Conservation (phyloP, 441 rosid genomes). For the Breynia disticha region DNA sequence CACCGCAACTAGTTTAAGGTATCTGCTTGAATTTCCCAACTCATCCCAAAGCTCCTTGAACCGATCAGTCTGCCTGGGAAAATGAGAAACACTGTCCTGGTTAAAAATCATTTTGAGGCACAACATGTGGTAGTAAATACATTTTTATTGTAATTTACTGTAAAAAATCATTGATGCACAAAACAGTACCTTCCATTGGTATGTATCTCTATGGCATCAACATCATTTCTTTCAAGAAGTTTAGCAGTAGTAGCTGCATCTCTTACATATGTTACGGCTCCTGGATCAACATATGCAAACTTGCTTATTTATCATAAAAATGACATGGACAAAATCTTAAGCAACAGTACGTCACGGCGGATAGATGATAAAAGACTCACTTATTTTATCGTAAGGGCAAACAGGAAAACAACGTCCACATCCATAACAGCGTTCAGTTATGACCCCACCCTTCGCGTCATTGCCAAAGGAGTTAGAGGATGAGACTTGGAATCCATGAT, state of each 20-base stretch:
- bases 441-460: slow-evolving; percentile 37
- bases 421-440: slow-evolving; percentile 53
- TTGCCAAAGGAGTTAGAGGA: neutral
- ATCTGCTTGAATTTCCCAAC: slow-evolving; percentile 26
- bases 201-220: slow-evolving; percentile 59
- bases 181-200: slow-evolving; percentile 42
- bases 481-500: neutral
- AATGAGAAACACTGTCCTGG: neutral
- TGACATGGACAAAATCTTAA: neutral
- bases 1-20: slow-evolving; percentile 47
- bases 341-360: neutral
- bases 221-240: slow-evolving; percentile 33
- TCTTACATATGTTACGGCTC: slow-evolving; percentile 35
- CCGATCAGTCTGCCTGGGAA: slow-evolving; percentile 28
- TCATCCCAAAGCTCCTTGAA: slow-evolving; percentile 45
- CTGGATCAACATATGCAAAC: slow-evolving; percentile 19
- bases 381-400: slow-evolving; percentile 55
- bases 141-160: too few species aligned
- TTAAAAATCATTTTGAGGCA: neutral
- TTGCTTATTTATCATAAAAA: slow-evolving; percentile 2
- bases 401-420: slow-evolving; percentile 62
- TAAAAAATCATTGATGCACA: neutral
- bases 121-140: neutral
- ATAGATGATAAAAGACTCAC: slow-evolving; percentile 16
- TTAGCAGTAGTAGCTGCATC: slow-evolving; percentile 39